Evolutionary conservation across 179 eudicot genomes (phyloP), one percentile per base, ranked within the genome.

Genomic region (Pouteria campechiana): DNA sequence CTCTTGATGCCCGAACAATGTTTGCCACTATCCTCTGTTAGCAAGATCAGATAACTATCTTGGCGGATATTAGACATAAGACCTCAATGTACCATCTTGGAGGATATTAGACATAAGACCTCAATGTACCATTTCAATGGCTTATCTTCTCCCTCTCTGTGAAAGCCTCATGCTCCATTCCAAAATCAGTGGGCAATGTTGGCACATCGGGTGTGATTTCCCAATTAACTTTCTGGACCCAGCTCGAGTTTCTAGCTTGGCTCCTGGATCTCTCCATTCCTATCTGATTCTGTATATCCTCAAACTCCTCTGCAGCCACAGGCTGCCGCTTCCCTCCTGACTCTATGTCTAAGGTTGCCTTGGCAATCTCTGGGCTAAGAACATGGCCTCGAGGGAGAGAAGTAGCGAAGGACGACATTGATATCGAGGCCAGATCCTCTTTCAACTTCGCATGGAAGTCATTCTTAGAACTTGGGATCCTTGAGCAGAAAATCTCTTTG

Each of bases 401-500:
- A n/a, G n/a, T n/a, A 1, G 2, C 18, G 46, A 25, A 50, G 10
- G n/a, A n/a, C n/a, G n/a, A n/a, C n/a, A n/a, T n/a, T n/a, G n/a
- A n/a, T n/a, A 19, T 25, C 2, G 36, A 25, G 27, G 35, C 18
- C 12, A 35, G 15, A 21, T 76, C 78, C 52, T 68, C 83, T 6
- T 51, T 25, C 34, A 67, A 70, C 28, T 38, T 43, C 44, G 72
- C 89, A 50, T 76, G 67, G 50, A 89, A 89, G 60, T 81, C 33
- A 56, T 58, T 68, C 63, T 73, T 11, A 7, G 95, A 76, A 40
- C 78, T 72, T 6, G 78, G 81, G 31, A 69, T 67, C 32, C 20
- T 71, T 10, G 89, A 67, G 53, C 74, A 63, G 47, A 89, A 74
- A 16, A 72, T 61, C 46, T 85, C 90, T 52, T 21, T 55, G 20